Evolutionary conservation across 805 yeast species (phyloP).

Genomic region (Candida xyloterini): DNA sequence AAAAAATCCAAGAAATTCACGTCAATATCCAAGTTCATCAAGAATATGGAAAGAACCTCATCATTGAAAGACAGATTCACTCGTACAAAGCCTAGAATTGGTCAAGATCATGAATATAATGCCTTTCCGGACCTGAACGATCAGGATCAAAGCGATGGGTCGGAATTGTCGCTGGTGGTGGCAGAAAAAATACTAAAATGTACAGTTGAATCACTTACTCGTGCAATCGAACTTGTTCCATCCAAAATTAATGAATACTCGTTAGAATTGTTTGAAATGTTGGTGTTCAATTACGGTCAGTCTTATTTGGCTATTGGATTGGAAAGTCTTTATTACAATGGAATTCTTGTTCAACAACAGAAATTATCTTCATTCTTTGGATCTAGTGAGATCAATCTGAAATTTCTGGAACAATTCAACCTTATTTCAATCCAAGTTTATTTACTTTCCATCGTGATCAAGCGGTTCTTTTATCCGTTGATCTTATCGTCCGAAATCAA

Average conservation of each 20-base stretch:
- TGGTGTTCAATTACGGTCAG: slow-evolving; percentile 68
- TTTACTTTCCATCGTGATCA: slow-evolving; percentile 67
- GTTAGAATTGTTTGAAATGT: slow-evolving; percentile 61
- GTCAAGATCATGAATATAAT: slow-evolving; percentile 14
- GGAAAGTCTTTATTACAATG: slow-evolving; percentile 55
- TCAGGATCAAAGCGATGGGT: slow-evolving; percentile 10
- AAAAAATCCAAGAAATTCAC: slow-evolving; percentile 25
- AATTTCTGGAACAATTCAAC: slow-evolving; percentile 24
- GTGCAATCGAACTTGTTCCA: slow-evolving; percentile 73
- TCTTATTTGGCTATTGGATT: slow-evolving; percentile 72
- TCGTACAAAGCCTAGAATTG: slow-evolving; percentile 9
- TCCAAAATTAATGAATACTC: slow-evolving; percentile 58
- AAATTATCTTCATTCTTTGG: slow-evolving; percentile 27
- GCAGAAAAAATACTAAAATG: slow-evolving; percentile 67
- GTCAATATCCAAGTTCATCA: slow-evolving; percentile 45
- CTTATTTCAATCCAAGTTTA: slow-evolving; percentile 38
- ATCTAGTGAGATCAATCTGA: slow-evolving; percentile 19
- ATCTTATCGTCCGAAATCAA: slow-evolving; percentile 33
- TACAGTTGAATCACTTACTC: slow-evolving; percentile 72
- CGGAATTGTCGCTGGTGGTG: slow-evolving; percentile 38
- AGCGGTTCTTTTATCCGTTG: slow-evolving; percentile 73
- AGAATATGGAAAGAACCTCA: slow-evolving; percentile 43
- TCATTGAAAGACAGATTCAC: slow-evolving; percentile 32
- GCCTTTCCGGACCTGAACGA: slow-evolving; percentile 11
- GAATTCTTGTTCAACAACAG: slow-evolving; percentile 27